Conservation (phyloP, 331 rosid species). For the Malus hybrid region DNA sequence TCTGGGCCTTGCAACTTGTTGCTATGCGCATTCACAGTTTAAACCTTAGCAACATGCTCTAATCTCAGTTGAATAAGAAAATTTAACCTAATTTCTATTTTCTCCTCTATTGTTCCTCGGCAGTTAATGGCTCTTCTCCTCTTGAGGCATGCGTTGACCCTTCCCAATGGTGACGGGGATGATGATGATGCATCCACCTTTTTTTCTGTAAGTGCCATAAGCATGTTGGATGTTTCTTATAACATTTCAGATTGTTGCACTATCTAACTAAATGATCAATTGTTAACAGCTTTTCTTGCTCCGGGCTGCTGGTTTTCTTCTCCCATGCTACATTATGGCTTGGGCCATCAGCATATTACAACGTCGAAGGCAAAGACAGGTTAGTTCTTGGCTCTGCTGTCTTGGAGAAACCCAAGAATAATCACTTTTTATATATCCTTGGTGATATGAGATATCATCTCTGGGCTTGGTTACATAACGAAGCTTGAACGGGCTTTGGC, state of each 20-base stretch:
- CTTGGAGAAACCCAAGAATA: neutral
- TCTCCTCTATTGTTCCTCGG: conserved; percentile 4
- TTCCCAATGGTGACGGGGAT: conserved; percentile 38
- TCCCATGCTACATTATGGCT: conserved; percentile 52
- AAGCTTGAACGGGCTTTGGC: neutral
- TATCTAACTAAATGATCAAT: conserved; percentile 14
- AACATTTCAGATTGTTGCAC: neutral
- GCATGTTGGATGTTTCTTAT: neutral
- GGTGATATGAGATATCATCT: neutral
- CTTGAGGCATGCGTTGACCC: conserved; percentile 44
- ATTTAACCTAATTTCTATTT: neutral
- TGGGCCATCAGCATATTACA: conserved; percentile 53
- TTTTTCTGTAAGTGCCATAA: conserved; percentile 44
- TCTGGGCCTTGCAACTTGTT: neutral
- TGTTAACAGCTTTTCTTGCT: conserved; percentile 46
- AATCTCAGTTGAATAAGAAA: neutral
- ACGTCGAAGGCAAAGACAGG: conserved; percentile 59
- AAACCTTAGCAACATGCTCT: neutral
- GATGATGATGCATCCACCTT: conserved; percentile 45
- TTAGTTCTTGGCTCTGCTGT: conserved; percentile 12
- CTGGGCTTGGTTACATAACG: neutral
- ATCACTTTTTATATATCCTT: neutral
- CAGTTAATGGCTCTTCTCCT: conserved; percentile 63
- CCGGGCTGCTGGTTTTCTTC: conserved; percentile 52
- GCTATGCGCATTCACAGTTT: neutral